These are phyloP conservation scores for Aristolochia contorta DNA, from an alignment of 164 flowering plant species.

Conservation along the genomic window DNA sequence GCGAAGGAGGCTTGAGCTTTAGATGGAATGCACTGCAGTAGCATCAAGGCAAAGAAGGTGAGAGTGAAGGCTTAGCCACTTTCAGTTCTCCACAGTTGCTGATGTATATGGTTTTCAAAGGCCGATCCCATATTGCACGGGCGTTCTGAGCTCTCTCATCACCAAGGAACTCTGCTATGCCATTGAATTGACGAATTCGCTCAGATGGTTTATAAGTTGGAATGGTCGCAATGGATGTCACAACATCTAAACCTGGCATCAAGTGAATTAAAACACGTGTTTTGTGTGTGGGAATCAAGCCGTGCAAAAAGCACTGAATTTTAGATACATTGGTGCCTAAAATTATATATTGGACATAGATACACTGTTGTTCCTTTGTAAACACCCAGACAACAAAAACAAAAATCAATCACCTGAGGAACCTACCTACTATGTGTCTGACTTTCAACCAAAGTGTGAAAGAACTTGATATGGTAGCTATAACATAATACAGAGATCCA, in stretches of 20 bases:
- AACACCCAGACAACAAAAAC: no score
- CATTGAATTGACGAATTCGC: slow-evolving; percentile 69
- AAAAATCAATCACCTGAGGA: no score
- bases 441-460: no score
- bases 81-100: slow-evolving; percentile 84
- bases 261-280: slow-evolving; percentile 4
- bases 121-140: slow-evolving; percentile 74
- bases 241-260: slow-evolving; percentile 78
- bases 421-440: no score
- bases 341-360: no score
- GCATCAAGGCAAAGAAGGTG: slow-evolving; percentile 60
- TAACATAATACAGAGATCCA: no score
- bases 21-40: neutral
- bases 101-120: slow-evolving; percentile 74
- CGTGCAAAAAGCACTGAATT: no score
- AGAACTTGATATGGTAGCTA: no score
- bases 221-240: slow-evolving; percentile 62
- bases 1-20: neutral
- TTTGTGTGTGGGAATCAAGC: neutral
- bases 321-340: no score
- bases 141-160: slow-evolving; percentile 92
- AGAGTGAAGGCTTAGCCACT: slow-evolving; percentile 69
- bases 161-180: slow-evolving; percentile 77
- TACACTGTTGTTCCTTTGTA: no score
- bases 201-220: slow-evolving; percentile 84